These are phyloP conservation scores for Thelonectria blattea DNA, from an alignment of 2,329 filamentous ascomycete species.

Conservation along the genomic window DNA sequence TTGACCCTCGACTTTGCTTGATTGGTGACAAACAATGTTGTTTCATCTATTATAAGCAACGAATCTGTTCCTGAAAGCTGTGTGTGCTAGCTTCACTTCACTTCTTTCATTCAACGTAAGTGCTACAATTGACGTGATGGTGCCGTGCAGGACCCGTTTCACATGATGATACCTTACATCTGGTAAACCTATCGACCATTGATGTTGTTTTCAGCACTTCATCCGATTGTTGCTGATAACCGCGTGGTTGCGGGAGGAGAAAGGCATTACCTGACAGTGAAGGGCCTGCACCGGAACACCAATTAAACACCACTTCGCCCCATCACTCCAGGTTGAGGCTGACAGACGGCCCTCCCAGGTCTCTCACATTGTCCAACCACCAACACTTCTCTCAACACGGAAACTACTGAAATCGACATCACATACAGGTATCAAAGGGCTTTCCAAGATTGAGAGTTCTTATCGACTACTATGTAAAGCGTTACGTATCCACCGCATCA, in stretches of 20 bases:
- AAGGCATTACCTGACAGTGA: conserved; percentile 36
- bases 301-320: background rate
- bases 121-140: conserved; percentile 4
- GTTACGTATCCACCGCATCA: conserved; percentile 13
- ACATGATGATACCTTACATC: conserved; percentile 48
- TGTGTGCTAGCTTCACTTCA: too few species aligned
- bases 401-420: background rate
- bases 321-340: conserved; percentile 16
- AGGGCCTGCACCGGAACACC: conserved; percentile 4
- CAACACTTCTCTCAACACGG: background rate
- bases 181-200: conserved; percentile 50
- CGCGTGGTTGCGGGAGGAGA: conserved; percentile 36
- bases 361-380: background rate
- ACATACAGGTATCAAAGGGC: background rate
- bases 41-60: background rate
- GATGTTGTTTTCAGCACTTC: conserved; percentile 36
- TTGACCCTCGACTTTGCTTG: background rate
- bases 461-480: conserved; percentile 16
- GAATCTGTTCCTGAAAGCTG: background rate
- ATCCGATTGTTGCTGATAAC: conserved; percentile 29
- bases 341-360: conserved; percentile 19
- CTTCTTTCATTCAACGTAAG: conserved; percentile 21
- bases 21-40: background rate
- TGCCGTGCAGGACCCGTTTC: conserved; percentile 9
- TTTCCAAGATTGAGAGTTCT: conserved; percentile 2